These are phyloP conservation scores for Amanita jacksonii DNA, from an alignment of 768 basidiomycete genomes.

Conservation along the genomic window DNA sequence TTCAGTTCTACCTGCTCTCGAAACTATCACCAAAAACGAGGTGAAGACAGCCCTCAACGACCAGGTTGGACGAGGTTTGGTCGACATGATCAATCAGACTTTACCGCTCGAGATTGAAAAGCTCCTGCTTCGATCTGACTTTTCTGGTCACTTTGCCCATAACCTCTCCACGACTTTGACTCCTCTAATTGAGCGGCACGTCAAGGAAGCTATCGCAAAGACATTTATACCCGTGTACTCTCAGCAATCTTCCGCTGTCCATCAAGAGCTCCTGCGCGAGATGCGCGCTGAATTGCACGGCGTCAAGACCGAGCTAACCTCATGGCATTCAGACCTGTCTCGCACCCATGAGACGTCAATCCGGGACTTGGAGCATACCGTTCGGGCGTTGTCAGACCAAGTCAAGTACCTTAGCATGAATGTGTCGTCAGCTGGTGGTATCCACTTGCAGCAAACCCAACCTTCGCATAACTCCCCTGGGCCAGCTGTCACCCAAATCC, in stretches of 20 bases:
- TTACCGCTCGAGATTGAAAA: conserved; percentile 76
- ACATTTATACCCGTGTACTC: conserved; percentile 69
- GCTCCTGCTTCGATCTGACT: conserved; percentile 63
- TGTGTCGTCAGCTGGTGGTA: conserved; percentile 21
- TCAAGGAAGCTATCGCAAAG: conserved; percentile 71
- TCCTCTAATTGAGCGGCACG: conserved; percentile 70
- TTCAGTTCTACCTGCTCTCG: conserved; percentile 75
- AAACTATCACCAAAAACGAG: conserved; percentile 74
- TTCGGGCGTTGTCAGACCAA: conserved; percentile 69
- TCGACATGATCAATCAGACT: conserved; percentile 66
- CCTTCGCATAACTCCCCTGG: conserved; percentile 32
- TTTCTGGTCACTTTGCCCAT: conserved; percentile 68
- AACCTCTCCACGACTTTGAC: conserved; percentile 63
- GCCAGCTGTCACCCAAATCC: conserved; percentile 27
- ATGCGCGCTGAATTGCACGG: conserved; percentile 65
- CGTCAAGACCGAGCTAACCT: conserved; percentile 70
- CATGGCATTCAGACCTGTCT: conserved; percentile 75
- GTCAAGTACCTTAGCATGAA: conserved; percentile 71
- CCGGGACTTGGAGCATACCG: conserved; percentile 72
- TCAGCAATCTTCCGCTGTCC: conserved; percentile 64
- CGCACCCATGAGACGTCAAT: conserved; percentile 72
- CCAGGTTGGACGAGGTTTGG: conserved; percentile 65
- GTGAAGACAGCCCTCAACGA: conserved; percentile 71
- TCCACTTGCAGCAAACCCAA: conserved; percentile 33
- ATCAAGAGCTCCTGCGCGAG: conserved; percentile 72